These are phyloP conservation scores for Cladosporium colombiae DNA, from an alignment of 2,329 filamentous ascomycete species.

Conservation along the genomic window DNA sequence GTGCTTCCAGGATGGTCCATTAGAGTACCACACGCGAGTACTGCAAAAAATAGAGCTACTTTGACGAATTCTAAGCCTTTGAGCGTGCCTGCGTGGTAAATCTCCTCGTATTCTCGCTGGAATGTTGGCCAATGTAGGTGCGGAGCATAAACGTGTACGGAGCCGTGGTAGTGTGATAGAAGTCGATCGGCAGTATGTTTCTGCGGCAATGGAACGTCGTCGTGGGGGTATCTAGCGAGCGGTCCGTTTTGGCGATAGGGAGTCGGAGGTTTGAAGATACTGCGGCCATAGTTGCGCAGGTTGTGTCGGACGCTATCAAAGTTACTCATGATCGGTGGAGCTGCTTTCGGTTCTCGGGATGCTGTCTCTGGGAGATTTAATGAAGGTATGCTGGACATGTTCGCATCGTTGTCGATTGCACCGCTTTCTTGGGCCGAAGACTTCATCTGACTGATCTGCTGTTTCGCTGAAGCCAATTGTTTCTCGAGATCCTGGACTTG, in stretches of 20 bases:
- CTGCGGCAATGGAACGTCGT: slow-evolving; percentile 61
- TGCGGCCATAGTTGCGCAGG: slow-evolving; percentile 71
- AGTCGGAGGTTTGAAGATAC: slow-evolving; percentile 76
- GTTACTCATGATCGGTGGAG: slow-evolving; percentile 64
- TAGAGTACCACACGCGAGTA: slow-evolving; percentile 79
- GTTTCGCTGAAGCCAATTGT: slow-evolving; percentile 76
- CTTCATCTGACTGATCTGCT: slow-evolving; percentile 70
- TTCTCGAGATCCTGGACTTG: slow-evolving; percentile 97
- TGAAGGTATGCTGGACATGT: slow-evolving; percentile 29
- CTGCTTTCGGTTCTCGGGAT: slow-evolving; percentile 59
- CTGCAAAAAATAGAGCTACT: slow-evolving; percentile 77
- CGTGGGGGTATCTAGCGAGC: slow-evolving; percentile 48
- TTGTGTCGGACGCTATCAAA: slow-evolving; percentile 71
- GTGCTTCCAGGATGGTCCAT: slow-evolving; percentile 62
- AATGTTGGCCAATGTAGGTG: slow-evolving; percentile 89
- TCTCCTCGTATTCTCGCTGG: slow-evolving; percentile 69
- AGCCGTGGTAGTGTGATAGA: slow-evolving; percentile 72
- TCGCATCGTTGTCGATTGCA: slow-evolving; percentile 45
- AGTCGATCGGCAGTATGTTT: slow-evolving; percentile 70
- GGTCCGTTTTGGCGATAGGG: slow-evolving; percentile 61
- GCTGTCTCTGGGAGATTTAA: slow-evolving; percentile 38
- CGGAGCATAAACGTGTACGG: slow-evolving; percentile 78
- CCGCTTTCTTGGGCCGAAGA: slow-evolving; percentile 60
- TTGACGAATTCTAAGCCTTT: slow-evolving; percentile 66
- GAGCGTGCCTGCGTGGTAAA: slow-evolving; percentile 68